phyloP scores from a whole-genome alignment of 306 rosid genomes.

The Quercus suber region DNA sequence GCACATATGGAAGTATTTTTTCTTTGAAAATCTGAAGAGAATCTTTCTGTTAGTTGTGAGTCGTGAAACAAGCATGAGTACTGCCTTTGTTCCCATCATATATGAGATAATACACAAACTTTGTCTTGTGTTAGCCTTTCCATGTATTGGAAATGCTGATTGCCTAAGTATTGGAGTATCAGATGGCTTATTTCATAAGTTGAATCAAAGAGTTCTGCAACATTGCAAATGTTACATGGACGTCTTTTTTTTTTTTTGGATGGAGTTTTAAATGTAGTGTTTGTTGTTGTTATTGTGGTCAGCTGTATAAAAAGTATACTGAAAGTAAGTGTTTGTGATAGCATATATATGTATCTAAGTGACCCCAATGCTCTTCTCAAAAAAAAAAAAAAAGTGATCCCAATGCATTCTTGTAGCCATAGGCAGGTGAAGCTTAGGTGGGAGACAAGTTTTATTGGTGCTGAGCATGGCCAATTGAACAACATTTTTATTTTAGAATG shows the following conservation, averaged over 20 bases:
- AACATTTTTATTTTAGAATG: too few relatives aligned
- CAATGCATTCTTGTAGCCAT: not conserved
- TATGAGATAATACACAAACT: not conserved
- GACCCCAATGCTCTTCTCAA: too few relatives aligned
- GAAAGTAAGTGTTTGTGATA: not conserved
- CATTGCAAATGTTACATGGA: not conserved
- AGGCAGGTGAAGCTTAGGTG: not conserved
- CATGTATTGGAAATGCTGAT: not conserved
- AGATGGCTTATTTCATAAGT: not conserved
- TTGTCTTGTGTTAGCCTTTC: not conserved
- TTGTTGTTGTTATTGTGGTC: not conserved
- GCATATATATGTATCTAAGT: not conserved
- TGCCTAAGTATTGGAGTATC: not conserved
- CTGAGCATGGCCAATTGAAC: too few relatives aligned
- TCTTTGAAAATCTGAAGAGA: not conserved
- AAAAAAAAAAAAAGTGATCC: too few relatives aligned
- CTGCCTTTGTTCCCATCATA: not conserved
- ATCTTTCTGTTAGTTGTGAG: not conserved
- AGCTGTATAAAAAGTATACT: not conserved
- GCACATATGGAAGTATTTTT: not conserved
- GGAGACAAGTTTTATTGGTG: not conserved
- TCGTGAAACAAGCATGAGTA: not conserved
- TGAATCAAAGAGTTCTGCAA: not conserved
- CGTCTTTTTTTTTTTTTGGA: too few relatives aligned
- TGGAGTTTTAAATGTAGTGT: not conserved